Percentiles rank a stretch among this genome's conserved stretches.
phyloP scores from a whole-genome alignment of 2,329 filamentous ascomycete species.

The Emydomyces testavorans region DNA sequence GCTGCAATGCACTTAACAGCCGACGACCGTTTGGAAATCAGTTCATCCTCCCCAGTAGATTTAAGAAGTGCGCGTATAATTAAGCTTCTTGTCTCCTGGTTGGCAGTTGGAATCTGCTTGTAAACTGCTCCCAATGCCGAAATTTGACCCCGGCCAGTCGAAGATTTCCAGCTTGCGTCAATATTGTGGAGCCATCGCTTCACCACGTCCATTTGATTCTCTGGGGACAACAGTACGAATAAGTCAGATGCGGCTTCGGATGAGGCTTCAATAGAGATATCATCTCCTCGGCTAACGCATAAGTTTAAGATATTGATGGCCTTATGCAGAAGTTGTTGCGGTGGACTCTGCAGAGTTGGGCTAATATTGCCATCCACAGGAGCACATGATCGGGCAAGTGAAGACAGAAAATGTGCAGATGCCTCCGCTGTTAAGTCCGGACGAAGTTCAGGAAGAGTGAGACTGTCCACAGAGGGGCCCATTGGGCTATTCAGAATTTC shows the following conservation, averaged over 20 bases:
- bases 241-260: constrained; percentile 32
- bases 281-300: constrained; percentile 32
- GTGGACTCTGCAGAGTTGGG: constrained; percentile 14
- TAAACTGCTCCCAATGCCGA: constrained; percentile 33
- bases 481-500: constrained; percentile 27
- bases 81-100: constrained; percentile 19
- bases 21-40: constrained; percentile 33
- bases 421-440: constrained; percentile 36
- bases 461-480: constrained; percentile 29
- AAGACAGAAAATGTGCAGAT: constrained; percentile 29
- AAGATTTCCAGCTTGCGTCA: constrained; percentile 27
- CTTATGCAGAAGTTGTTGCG: constrained; percentile 21
- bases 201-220: constrained; percentile 27
- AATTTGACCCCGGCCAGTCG: constrained; percentile 36
- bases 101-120: constrained; percentile 22
- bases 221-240: constrained; percentile 27
- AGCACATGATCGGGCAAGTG: constrained; percentile 26
- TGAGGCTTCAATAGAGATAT: constrained; percentile 32
- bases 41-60: constrained; percentile 28
- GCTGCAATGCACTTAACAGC: constrained; percentile 32
- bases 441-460: constrained; percentile 31
- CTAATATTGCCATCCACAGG: constrained; percentile 8
- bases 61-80: constrained; percentile 28
- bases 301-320: constrained; percentile 28
- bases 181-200: constrained; percentile 33